Conservation (phyloP, 148 eudicot genomes). For the Hydrangea macrophylla region DNA sequence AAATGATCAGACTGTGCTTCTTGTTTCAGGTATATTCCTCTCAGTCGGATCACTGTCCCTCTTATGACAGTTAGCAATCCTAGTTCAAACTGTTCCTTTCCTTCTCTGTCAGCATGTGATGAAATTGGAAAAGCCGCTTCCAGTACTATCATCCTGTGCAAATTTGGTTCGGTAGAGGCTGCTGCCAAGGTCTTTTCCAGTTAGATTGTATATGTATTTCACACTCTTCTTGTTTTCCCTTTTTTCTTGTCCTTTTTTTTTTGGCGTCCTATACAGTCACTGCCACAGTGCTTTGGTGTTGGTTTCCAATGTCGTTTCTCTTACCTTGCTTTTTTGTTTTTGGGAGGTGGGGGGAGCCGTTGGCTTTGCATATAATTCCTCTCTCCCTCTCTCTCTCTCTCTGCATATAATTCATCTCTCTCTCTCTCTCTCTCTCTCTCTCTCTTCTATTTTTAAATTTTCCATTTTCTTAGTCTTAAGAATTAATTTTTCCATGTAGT, state of each 20-base stretch:
- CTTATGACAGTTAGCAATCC: slow-evolving; percentile 24
- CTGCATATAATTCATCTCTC: not conserved
- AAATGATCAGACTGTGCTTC: slow-evolving; percentile 17
- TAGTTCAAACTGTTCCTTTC: slow-evolving; percentile 46
- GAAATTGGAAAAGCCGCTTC: slow-evolving; percentile 60
- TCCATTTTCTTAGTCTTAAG: not conserved
- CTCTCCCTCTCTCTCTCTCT: not conserved
- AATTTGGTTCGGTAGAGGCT: slow-evolving; percentile 68
- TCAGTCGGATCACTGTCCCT: slow-evolving; percentile 51
- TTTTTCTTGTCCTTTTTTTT: slow-evolving; percentile 10
- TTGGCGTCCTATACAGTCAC: not conserved
- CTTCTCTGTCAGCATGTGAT: slow-evolving; percentile 63
- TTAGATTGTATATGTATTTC: too few species aligned
- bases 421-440: too few species aligned
- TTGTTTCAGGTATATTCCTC: slow-evolving; percentile 74
- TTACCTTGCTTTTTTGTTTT: not conserved
- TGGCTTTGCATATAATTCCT: not conserved
- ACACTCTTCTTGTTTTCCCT: not conserved
- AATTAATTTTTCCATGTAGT: not conserved
- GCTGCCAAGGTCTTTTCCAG: slow-evolving; percentile 68
- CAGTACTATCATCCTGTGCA: slow-evolving; percentile 59
- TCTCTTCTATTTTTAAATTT: not conserved
- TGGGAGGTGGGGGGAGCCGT: too few species aligned
- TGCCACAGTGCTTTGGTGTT: not conserved
- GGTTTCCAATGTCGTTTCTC: not conserved